Conservation (phyloP, 192 early-diverging fungal species). For the Coemansia sp. region DNA sequence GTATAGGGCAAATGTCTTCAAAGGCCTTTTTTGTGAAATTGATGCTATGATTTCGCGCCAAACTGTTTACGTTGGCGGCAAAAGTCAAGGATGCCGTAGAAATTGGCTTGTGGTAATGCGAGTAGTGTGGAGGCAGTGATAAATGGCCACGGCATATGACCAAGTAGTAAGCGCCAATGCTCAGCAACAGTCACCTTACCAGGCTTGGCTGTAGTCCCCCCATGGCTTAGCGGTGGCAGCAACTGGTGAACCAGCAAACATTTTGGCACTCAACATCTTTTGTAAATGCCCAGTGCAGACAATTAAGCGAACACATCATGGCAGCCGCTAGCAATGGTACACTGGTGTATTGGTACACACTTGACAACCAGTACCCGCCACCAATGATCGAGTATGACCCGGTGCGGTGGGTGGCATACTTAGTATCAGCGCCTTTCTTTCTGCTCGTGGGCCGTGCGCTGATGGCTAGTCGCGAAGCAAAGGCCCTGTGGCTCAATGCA, state of each 20-base stretch:
- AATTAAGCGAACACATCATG: neutral
- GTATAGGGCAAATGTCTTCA: constrained; percentile 8
- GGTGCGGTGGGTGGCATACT: constrained; percentile 45
- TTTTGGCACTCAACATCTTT: neutral
- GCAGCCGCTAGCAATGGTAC: constrained; percentile 21
- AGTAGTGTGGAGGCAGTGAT: neutral
- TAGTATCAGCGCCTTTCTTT: constrained; percentile 37
- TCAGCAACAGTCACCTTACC: neutral
- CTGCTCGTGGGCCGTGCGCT: constrained; percentile 27
- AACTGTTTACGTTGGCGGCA: neutral
- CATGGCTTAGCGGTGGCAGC: neutral
- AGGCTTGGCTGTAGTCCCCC: neutral
- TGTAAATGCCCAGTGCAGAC: neutral
- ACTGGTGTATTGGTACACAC: constrained; percentile 45
- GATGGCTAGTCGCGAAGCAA: constrained; percentile 17
- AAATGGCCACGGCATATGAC: neutral
- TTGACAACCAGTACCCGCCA: constrained; percentile 45
- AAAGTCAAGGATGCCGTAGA: neutral
- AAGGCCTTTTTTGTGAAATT: constrained; percentile 2
- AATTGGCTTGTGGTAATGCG: neutral
- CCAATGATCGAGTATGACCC: constrained; percentile 45
- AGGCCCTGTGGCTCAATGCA: constrained; percentile 30
- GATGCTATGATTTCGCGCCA: neutral
- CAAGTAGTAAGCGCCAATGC: constrained; percentile 4
- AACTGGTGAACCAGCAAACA: neutral